Conservation (phyloP, 129 eudicot genomes). For the Silybum marianum region DNA sequence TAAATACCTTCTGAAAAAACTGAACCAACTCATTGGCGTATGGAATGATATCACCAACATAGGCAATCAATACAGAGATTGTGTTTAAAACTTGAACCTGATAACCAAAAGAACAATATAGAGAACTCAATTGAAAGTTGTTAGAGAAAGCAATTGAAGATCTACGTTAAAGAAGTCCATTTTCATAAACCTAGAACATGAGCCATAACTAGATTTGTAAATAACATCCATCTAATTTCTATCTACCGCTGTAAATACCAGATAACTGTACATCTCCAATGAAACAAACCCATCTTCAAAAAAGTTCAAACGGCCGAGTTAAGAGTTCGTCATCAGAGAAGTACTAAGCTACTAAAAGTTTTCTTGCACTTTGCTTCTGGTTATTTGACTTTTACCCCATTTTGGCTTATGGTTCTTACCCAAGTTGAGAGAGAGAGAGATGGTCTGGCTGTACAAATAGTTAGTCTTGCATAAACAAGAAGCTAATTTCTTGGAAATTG, state of each 20-base stretch:
- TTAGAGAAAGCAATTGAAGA: not conserved
- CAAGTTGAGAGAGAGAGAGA: not conserved
- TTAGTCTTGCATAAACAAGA: not conserved
- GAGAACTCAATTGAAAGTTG: not conserved
- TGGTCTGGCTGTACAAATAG: not conserved
- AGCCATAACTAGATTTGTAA: not conserved
- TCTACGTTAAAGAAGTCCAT: not conserved
- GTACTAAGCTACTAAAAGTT: not conserved
- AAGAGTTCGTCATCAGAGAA: not conserved
- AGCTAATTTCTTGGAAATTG: not conserved
- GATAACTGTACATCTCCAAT: not conserved
- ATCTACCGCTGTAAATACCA: not conserved
- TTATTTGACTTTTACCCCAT: not conserved
- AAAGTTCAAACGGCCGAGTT: not conserved
- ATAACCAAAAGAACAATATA: constrained; percentile 4
- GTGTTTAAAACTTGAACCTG: constrained; percentile 97
- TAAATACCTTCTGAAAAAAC: constrained; percentile 79
- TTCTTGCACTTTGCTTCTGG: not conserved
- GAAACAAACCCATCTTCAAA: not conserved
- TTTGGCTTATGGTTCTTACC: not conserved
- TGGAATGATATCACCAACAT: constrained; percentile 68
- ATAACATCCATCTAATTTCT: not conserved
- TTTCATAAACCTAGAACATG: not conserved
- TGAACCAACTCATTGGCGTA: constrained; percentile 75
- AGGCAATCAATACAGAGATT: constrained; percentile 71